Conservation (phyloP, 495 filamentous ascomycete species). For the Recurvomyces mirabilis region DNA sequence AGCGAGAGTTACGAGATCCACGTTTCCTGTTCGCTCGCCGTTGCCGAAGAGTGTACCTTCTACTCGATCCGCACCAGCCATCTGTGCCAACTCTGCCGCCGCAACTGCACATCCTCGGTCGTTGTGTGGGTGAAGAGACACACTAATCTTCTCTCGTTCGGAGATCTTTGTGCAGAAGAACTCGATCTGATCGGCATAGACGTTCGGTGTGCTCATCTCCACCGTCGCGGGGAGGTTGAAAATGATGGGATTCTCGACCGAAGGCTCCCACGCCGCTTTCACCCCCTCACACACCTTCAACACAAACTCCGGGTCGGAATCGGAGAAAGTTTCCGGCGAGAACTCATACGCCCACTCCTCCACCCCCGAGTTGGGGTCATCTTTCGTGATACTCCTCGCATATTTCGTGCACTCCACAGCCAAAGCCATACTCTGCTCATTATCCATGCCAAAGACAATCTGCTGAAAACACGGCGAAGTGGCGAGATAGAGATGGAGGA, state of each 20-base stretch:
- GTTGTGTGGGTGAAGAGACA: slow-evolving; percentile 86
- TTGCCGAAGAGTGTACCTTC: slow-evolving; percentile 95
- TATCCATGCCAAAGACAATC: slow-evolving; percentile 78
- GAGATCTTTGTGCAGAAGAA: slow-evolving; percentile 77
- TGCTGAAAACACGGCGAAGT: slow-evolving; percentile 87
- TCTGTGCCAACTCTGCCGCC: slow-evolving; percentile 85
- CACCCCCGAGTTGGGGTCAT: slow-evolving; percentile 61
- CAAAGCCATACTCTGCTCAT: slow-evolving; percentile 68
- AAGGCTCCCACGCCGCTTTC: slow-evolving; percentile 88
- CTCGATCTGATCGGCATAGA: slow-evolving; percentile 95
- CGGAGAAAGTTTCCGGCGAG: slow-evolving; percentile 92
- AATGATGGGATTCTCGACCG: slow-evolving; percentile 73
- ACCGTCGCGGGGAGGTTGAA: slow-evolving; percentile 98
- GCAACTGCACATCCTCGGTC: slow-evolving; percentile 84
- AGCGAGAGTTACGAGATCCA: slow-evolving; percentile 87
- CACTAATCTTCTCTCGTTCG: slow-evolving; percentile 69
- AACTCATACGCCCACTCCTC: slow-evolving; percentile 96
- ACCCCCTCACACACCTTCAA: slow-evolving; percentile 84
- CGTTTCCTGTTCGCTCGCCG: slow-evolving; percentile 91
- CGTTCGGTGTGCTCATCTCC: slow-evolving; percentile 89
- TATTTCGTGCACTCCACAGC: slow-evolving; percentile 80
- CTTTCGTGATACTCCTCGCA: slow-evolving; percentile 86
- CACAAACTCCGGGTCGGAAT: slow-evolving; percentile 74
- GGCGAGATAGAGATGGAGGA: slow-evolving; percentile 92
- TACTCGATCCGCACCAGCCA: slow-evolving; percentile 93